Evolutionary conservation across 2,329 filamentous ascomycete genomes (phyloP), one percentile per base, ranked within the genome.

Genomic region (Parafenestella ontariensis): DNA sequence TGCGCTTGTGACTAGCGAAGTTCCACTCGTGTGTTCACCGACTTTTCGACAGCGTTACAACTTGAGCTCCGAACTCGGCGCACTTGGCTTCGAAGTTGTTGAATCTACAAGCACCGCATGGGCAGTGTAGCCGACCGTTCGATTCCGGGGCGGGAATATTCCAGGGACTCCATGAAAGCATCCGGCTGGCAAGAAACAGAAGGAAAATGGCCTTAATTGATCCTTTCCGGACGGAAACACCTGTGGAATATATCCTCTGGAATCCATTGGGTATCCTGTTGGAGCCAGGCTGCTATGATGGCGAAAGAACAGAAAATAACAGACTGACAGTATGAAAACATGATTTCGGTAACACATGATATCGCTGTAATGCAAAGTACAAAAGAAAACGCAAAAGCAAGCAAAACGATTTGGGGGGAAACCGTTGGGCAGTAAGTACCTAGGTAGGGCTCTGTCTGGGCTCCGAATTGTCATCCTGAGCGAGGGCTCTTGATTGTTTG

Each of bases 401-500:
- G 58, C 60, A 66, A 55, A 66, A 64, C 52, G 54, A 47, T 54
- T 59, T 56, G 57, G 64, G 61, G 64, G 61, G 63, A 64, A 66
- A 75, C 71, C 72, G 58, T 69, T 72, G 74, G 73, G 72, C 71
- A 74, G 69, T 77, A 77, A 76, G 71, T 77, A 77, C 74, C 74
- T 77, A 63, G 72, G 70, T 65, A 71, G 65, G 73, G 69, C 69
- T 76, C 68, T 66, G 68, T 73, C 66, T 74, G 72, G 74, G 70
- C 71, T 77, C 73, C 73, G 74, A 77, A 71, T 71, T 75, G 73
- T 73, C 74, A 77, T 77, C 69, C 72, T 77, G 74, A 76, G 70
- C 72, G 68, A 70, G 69, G 69, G 73, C 72, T 75, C 72, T 70
- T 68, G 59, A 58, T 51, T 63, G 48, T 50, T 59, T 68, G 63